Evolutionary conservation across 2,329 filamentous ascomycete species (phyloP).

Genomic region (Stagonosporopsis rhizophila): DNA sequence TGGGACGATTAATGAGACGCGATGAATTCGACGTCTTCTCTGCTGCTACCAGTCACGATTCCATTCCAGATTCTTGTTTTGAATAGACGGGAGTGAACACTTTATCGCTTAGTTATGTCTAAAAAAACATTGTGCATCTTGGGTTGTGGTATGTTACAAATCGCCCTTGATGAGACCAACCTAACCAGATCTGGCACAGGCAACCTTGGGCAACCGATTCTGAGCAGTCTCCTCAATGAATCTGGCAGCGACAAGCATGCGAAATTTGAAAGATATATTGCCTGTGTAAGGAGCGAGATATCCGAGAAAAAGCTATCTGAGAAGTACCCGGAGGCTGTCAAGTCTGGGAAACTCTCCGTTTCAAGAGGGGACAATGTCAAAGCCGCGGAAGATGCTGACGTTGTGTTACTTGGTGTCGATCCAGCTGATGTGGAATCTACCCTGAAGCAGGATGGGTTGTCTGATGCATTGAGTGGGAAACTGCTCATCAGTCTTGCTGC

Average conservation of each 20-base stretch:
- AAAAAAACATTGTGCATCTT: conserved; percentile 34
- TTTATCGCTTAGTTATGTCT: background rate
- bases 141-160: conserved; percentile 35
- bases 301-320: conserved; percentile 47
- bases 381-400: conserved; percentile 48
- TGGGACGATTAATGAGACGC: background rate
- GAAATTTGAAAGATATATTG: conserved; percentile 48
- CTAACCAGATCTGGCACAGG: conserved; percentile 32
- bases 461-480: conserved; percentile 53
- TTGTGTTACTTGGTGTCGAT: conserved; percentile 58
- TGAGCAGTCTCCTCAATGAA: conserved; percentile 44
- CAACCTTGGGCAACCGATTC: conserved; percentile 50
- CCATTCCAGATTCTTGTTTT: background rate
- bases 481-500: conserved; percentile 61
- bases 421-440: conserved; percentile 54
- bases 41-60: background rate
- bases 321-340: conserved; percentile 40
- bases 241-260: conserved; percentile 13
- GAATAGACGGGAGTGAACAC: background rate
- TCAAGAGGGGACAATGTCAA: conserved; percentile 46
- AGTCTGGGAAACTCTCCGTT: conserved; percentile 41
- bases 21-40: background rate
- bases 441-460: conserved; percentile 49
- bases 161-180: background rate
- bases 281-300: conserved; percentile 52